A percentile compares a stretch with the other conserved stretches of the same genome.
phyloP scores from a whole-genome alignment of 2,329 filamentous ascomycete species.

The Exophiala oligosperma region DNA sequence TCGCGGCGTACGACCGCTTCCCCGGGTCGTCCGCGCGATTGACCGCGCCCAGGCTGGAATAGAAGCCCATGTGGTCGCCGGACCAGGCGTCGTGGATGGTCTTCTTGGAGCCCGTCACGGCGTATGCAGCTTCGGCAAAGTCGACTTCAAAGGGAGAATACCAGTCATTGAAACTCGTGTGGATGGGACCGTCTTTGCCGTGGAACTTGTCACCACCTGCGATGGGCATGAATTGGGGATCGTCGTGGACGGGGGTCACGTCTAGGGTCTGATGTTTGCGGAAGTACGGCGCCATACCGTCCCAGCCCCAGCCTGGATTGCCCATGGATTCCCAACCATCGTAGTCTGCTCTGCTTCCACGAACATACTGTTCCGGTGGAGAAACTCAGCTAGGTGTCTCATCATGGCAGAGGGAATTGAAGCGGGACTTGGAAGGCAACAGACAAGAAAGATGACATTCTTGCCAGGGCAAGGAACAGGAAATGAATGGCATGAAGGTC shows the following conservation, averaged over 20 bases:
- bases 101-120: constrained; percentile 32
- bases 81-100: constrained; percentile 25
- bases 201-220: constrained; percentile 24
- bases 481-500: too few species aligned
- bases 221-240: constrained; percentile 34
- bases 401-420: too few species aligned
- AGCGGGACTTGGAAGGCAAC: too few species aligned
- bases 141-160: constrained; percentile 39
- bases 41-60: constrained; percentile 23
- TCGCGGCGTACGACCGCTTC: constrained; percentile 43
- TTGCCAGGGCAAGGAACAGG: too few species aligned
- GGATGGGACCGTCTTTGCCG: constrained; percentile 30
- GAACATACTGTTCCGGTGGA: constrained; percentile 6
- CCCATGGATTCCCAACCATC: constrained; percentile 40
- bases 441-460: too few species aligned
- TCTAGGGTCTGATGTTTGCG: constrained; percentile 35
- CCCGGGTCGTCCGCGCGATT: constrained; percentile 21
- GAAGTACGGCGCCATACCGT: constrained; percentile 23
- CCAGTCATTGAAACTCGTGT: constrained; percentile 34
- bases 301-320: constrained; percentile 40
- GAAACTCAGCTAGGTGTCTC: too few species aligned
- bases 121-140: constrained; percentile 37
- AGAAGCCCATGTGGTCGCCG: constrained; percentile 26
- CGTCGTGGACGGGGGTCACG: constrained; percentile 20
- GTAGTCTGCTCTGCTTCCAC: constrained; percentile 35